Base-by-base conservation (phyloP, 176 grass and related monocot species). In the Zoysia japonica region DNA sequence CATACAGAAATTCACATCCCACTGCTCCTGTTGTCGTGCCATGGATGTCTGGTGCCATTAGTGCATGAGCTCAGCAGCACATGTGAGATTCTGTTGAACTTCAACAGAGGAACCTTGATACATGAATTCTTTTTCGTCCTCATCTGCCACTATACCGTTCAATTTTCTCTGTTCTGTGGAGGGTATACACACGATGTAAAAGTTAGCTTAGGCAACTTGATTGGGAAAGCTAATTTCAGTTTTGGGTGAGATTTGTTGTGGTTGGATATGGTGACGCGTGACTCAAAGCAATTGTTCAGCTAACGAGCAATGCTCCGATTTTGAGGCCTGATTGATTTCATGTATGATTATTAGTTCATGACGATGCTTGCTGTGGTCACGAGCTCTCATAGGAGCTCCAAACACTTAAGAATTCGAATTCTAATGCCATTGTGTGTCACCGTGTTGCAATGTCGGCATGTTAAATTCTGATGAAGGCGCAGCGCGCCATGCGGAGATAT, bases 41-140 rank as follows among this genome's bases (percentile, higher is more conserved):
- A 14, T 97, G 94, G 94, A 92, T 94, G 87, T 94, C 94, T 28
- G 94, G 94, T 70, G 87, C 92, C 61, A 78, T 80, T 64, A 87
- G 85, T 28, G 54, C 82, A 19, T 97, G 79, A 91, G 37, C 42
- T 62, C 41, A 49, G 28, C 42, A 59, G 77, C 48, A 65, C 64
- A 61, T 39, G 40, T 53, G 45, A 68, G 11, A 44, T 56, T 47
- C 47, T 7, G 39, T 40, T 80, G 62, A 79, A 75, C 39, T 64
- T 55, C 38, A 61, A 53, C 72, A 42, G 67, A 67, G 28, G 19
- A 39, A 81, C 6, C 50, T 68, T 76, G 42, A 54, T 15, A 89
- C 19, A 82, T 3, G 40, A 9, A 72, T 77, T 72, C 13, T 82
- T 74, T 59, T 13, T 50, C 12, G 28, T 12, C 11, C 48, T 50